Base-by-base conservation (phyloP, 768 basidiomycete species). In the Symmetrospora coprosmae region DNA sequence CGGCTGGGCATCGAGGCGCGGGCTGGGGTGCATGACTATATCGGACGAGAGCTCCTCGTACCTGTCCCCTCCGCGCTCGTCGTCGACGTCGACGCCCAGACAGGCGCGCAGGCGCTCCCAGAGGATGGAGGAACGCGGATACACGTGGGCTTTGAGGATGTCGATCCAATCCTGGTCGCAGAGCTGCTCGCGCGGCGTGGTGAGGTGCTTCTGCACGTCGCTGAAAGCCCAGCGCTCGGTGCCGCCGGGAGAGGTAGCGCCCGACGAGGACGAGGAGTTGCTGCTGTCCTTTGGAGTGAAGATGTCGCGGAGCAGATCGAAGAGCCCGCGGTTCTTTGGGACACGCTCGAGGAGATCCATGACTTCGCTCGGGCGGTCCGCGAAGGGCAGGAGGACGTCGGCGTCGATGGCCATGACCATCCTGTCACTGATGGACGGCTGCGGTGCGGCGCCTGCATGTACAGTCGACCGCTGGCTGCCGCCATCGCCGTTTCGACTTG, bases 151-250 rank as follows among this genome's bases (percentile, higher is more conserved):
- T 46, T 58, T 58, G 4, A 58, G 55, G 7, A 4, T 21, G 30
- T 58, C 55, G 21, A 58, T 58, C 55, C 55, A 58, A 23, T 58
- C 55, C 25, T 58, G 55, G 30, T 58, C 55, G n/a, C 31, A 19
- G 7, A 58, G 25, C n/a, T 45, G 41, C 23, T 47, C 30, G 17
- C 55, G 38, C 4, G 55, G 41, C n/a, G 23, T 58, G 19, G 27
- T 23, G 33, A 58, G 41, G 19, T 43, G 40, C 16, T 39, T 4
- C 17, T 45, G 13, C 17, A 58, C 5, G 16, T 43, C 55, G 25
- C 16, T 14, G 49, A 35, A 50, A 28, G 21, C 49, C 27, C 49
- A 28, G 21, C 27, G 21, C n/a, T 28, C n/a, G n/a, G n/a, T n/a
- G n/a, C n/a, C n/a, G n/a, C n/a, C n/a, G n/a, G n/a, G n/a, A n/a